Percentiles rank a stretch among this genome's conserved stretches.
phyloP scores from a whole-genome alignment of 768 basidiomycete genomes.

The Phlegmacium glaucopus region DNA sequence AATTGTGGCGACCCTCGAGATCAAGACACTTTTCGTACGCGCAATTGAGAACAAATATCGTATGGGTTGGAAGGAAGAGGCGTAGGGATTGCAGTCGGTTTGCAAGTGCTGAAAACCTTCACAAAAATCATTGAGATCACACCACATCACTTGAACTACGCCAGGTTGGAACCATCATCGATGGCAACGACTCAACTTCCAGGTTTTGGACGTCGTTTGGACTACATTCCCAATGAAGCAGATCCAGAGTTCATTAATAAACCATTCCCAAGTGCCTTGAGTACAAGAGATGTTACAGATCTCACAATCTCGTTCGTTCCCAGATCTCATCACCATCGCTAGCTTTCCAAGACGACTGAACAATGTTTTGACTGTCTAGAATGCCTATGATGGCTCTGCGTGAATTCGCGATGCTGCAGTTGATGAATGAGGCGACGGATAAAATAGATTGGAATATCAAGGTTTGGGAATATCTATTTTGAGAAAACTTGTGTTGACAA shows the following conservation, averaged over 20 bases:
- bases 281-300: background rate
- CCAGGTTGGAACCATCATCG: too few species aligned
- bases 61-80: too few species aligned
- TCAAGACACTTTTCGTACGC: too few species aligned
- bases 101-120: too few species aligned
- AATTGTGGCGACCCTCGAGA: too few species aligned
- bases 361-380: slow-evolving; percentile 13
- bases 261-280: slow-evolving; percentile 16
- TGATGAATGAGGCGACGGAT: slow-evolving; percentile 34
- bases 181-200: slow-evolving; percentile 13
- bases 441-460: slow-evolving; percentile 31
- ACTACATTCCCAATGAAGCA: slow-evolving; percentile 12
- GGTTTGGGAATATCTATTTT: too few species aligned
- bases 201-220: slow-evolving; percentile 26
- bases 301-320: slow-evolving; percentile 5
- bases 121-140: too few species aligned
- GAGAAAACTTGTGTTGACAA: background rate
- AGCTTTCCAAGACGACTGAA: too few species aligned
- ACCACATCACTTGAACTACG: too few species aligned
- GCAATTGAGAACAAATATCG: too few species aligned
- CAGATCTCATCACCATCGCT: background rate
- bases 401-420: slow-evolving; percentile 30
- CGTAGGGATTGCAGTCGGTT: too few species aligned
- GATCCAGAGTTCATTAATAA: slow-evolving; percentile 12
- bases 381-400: slow-evolving; percentile 22